A percentile compares a stretch with the other conserved stretches of the same genome.
phyloP scores from a whole-genome alignment of 305 asterid genomes.

The Euphrasia arctica region DNA sequence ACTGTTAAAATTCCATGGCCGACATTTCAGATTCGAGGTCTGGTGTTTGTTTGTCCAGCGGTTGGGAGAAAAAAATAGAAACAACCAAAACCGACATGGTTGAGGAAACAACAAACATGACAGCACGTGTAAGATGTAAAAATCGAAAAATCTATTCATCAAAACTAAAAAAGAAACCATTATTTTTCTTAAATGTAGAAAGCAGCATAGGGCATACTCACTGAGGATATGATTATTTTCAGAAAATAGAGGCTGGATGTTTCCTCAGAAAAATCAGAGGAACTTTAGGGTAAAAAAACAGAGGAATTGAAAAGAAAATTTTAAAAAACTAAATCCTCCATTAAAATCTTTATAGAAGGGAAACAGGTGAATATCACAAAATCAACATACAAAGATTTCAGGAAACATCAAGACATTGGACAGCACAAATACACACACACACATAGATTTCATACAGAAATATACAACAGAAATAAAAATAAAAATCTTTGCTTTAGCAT shows the following conservation, averaged over 20 bases:
- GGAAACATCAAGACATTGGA: slow-evolving; percentile 6
- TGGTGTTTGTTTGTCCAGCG: slow-evolving; percentile 23
- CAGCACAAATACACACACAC: not conserved
- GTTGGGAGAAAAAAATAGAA: slow-evolving; percentile 33
- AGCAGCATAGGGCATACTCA: too few relatives aligned
- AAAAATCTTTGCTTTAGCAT: not conserved
- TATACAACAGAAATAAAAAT: not conserved
- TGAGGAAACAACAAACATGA: slow-evolving; percentile 27
- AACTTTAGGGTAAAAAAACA: not conserved
- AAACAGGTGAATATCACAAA: not conserved
- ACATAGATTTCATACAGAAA: not conserved
- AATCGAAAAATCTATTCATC: slow-evolving; percentile 1
- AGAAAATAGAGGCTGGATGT: not conserved
- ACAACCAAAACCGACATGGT: slow-evolving; percentile 31
- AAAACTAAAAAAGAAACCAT: slow-evolving; percentile 21
- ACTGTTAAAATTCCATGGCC: slow-evolving; percentile 24
- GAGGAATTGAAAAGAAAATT: not conserved
- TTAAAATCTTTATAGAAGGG: not conserved
- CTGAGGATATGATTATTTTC: not conserved
- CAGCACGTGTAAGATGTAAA: slow-evolving; percentile 1
- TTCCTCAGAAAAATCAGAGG: slow-evolving; percentile 11
- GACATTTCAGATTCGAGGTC: slow-evolving; percentile 30
- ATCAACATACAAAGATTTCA: not conserved
- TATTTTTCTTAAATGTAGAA: not conserved
- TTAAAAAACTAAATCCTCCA: not conserved